Conservation (phyloP, 164 flowering plant species). For the Stephania yunnanensis region DNA sequence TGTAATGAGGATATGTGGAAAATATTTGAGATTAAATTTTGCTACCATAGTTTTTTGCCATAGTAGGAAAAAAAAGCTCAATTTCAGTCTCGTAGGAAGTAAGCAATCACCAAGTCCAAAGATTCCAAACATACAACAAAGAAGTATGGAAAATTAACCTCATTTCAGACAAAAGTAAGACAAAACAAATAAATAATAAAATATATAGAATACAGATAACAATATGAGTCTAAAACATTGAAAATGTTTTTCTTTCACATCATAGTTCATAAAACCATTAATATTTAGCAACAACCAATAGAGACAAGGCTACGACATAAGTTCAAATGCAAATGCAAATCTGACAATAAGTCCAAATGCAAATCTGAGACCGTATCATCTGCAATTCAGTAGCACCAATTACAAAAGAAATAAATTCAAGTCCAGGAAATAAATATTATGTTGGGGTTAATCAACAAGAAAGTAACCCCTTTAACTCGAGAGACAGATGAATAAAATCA, state of each 20-base stretch:
- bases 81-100: not conserved
- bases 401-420: too few relatives aligned
- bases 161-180: not conserved
- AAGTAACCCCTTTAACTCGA: too few relatives aligned
- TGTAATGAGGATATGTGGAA: not conserved
- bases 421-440: too few relatives aligned
- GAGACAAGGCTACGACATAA: not conserved
- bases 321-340: too few relatives aligned
- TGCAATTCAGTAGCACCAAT: too few relatives aligned
- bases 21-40: not conserved
- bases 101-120: not conserved
- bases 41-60: not conserved
- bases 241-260: not conserved
- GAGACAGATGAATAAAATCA: too few relatives aligned
- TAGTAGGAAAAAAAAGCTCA: not conserved
- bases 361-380: too few relatives aligned
- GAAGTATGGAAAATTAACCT: not conserved
- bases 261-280: not conserved
- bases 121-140: not conserved
- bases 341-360: too few relatives aligned
- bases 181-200: too few relatives aligned
- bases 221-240: not conserved
- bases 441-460: too few relatives aligned
- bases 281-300: too few relatives aligned
- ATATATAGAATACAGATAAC: too few relatives aligned